Conservation (phyloP, 108 stramenopile species). For the Aureococcus anophagefferens region DNA sequence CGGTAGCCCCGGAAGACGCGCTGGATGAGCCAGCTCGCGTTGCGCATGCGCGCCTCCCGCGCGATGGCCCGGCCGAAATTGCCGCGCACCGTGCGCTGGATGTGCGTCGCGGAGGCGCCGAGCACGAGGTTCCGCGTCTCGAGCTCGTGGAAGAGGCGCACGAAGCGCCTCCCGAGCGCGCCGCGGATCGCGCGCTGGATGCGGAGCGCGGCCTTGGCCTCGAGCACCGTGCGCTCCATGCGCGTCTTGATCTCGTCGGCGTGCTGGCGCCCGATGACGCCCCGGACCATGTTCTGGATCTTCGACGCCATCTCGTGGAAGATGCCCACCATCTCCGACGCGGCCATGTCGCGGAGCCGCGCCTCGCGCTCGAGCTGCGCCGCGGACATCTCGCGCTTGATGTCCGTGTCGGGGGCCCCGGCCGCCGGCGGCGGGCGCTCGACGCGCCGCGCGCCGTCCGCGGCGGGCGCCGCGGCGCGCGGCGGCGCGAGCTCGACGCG, state of each 20-base stretch:
- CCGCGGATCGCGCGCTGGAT: constrained; percentile 16
- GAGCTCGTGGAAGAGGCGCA: constrained; percentile 9
- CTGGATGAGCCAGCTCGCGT: constrained; percentile 1
- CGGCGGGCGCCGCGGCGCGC: too few species aligned
- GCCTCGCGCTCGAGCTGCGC: constrained; percentile 11
- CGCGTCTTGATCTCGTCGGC: background rate
- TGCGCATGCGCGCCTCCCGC: background rate
- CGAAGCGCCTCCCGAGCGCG: background rate
- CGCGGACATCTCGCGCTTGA: constrained; percentile 4
- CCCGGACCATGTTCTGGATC: constrained; percentile 28
- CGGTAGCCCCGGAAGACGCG: constrained; percentile 15
- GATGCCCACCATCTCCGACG: constrained; percentile 23
- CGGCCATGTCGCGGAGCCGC: constrained; percentile 25
- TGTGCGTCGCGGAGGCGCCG: constrained; percentile 2
- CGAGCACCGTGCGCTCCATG: background rate
- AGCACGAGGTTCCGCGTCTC: constrained; percentile 6
- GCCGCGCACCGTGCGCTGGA: constrained; percentile 10
- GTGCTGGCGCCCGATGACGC: constrained; percentile 15
- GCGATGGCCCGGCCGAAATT: constrained; percentile 1
- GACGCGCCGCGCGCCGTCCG: background rate
- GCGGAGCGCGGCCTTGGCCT: constrained; percentile 7
- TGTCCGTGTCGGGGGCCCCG: too few species aligned
- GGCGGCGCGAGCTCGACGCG: too few species aligned
- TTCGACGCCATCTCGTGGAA: constrained; percentile 20
- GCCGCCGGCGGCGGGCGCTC: too few species aligned